These are phyloP conservation scores for Vickermania spadyakhi DNA, from an alignment of 208 protist genomes.

Conservation along the genomic window DNA sequence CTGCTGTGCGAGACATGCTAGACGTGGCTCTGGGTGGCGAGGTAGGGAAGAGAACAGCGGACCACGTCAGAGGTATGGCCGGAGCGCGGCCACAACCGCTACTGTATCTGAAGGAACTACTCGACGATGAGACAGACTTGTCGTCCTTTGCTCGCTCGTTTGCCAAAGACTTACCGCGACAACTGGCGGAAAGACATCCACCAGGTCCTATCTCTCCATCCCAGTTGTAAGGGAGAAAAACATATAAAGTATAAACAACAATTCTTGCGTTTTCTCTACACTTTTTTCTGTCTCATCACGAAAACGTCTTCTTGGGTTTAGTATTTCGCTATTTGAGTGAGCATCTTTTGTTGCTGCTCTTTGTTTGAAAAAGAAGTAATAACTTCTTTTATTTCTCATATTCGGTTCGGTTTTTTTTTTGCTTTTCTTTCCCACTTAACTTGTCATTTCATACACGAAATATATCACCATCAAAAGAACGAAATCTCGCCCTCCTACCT, in stretches of 20 bases:
- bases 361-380: no score
- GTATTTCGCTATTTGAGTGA: no score
- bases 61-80: conserved; percentile 62
- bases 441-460: no score
- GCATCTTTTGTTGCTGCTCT: background rate
- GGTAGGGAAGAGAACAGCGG: conserved; percentile 54
- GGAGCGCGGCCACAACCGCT: conserved; percentile 49
- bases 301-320: no score
- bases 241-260: no score
- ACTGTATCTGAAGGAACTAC: conserved; percentile 77
- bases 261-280: no score
- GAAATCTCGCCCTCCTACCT: no score
- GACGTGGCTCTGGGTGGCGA: conserved; percentile 75
- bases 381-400: no score
- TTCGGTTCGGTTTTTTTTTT: no score
- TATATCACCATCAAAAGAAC: no score
- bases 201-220: conserved; percentile 41
- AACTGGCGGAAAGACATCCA: conserved; percentile 55
- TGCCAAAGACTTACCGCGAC: conserved; percentile 50
- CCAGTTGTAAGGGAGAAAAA: conserved; percentile 35
- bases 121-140: conserved; percentile 84
- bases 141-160: conserved; percentile 49
- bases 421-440: no score
- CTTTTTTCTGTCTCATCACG: no score
- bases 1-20: conserved; percentile 69